Evolutionary conservation across 352 stramenopile species (phyloP).

Genomic region (Phytophthora quininea): DNA sequence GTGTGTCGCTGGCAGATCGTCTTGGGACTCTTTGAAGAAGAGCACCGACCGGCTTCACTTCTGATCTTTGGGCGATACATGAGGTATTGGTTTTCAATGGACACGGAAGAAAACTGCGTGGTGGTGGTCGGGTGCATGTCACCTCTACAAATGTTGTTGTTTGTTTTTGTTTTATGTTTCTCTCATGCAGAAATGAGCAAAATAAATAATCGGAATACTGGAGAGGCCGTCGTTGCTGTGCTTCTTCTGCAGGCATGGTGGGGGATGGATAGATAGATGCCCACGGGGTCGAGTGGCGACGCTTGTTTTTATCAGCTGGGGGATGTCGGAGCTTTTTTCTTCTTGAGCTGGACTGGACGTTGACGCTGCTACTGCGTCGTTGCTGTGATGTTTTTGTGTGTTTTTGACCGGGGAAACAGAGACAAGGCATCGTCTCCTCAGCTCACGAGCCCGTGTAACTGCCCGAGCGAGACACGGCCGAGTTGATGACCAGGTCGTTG

Average conservation of each 20-base stretch:
- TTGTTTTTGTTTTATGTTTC: constrained; percentile 37
- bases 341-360: constrained; percentile 13
- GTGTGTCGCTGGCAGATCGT: background rate
- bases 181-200: constrained; percentile 38
- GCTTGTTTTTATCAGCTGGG: constrained; percentile 34
- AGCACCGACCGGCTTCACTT: background rate
- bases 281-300: constrained; percentile 26
- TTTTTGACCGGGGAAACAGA: constrained; percentile 1
- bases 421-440: no score
- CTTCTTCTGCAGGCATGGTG: constrained; percentile 24
- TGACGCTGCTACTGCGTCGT: constrained; percentile 10
- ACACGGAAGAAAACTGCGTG: background rate
- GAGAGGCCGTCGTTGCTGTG: constrained; percentile 14
- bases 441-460: constrained; percentile 64
- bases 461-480: constrained; percentile 49
- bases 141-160: constrained; percentile 22
- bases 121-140: constrained; percentile 16
- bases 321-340: constrained; percentile 21
- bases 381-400: no score
- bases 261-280: constrained; percentile 18
- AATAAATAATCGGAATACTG: constrained; percentile 38
- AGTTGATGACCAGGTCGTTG: constrained; percentile 68
- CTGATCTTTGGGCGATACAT: background rate
- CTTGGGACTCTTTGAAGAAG: background rate
- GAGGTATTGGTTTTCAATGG: background rate